A percentile compares a stretch with the other conserved stretches of the same genome.
phyloP scores from a whole-genome alignment of 2,329 filamentous ascomycete genomes.

The Penicillium verrucosum region DNA sequence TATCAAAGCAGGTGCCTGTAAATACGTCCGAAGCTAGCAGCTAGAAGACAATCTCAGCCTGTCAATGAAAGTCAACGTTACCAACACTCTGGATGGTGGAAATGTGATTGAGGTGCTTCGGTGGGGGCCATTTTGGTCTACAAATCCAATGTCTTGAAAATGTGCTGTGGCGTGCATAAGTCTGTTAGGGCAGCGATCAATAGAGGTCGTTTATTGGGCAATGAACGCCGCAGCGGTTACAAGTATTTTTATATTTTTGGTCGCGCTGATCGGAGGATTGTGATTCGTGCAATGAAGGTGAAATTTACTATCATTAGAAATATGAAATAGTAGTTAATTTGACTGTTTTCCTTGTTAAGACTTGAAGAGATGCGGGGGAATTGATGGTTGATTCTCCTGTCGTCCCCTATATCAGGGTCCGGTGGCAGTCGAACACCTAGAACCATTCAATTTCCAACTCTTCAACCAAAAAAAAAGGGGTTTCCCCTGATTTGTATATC shows the following conservation, averaged over 20 bases:
- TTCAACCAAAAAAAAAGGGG: neutral
- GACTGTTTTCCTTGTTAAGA: constrained; percentile 11
- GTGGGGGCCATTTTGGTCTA: neutral
- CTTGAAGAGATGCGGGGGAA: constrained; percentile 16
- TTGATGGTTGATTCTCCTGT: neutral
- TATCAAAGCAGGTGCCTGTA: neutral
- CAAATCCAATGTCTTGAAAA: neutral
- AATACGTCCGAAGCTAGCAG: neutral
- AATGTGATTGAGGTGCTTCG: neutral
- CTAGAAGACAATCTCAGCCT: constrained; percentile 6
- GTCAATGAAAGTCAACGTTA: constrained; percentile 10
- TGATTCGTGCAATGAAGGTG: constrained; percentile 11
- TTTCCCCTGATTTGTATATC: neutral
- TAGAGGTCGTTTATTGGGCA: constrained; percentile 11
- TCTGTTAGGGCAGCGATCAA: constrained; percentile 3
- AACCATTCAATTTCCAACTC: neutral
- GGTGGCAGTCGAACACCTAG: neutral
- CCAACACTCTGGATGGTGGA: constrained; percentile 10
- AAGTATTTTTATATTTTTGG: constrained; percentile 18
- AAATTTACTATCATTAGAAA: constrained; percentile 24
- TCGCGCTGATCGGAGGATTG: constrained; percentile 2
- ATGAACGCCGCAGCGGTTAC: constrained; percentile 24
- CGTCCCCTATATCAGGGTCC: constrained; percentile 18
- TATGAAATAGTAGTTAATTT: constrained; percentile 14
- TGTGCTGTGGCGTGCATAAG: constrained; percentile 19